A percentile compares a stretch with the other conserved stretches of the same genome.
Conservation (phyloP, 2,329 filamentous ascomycete genomes). For the Penicillium nordicum region DNA sequence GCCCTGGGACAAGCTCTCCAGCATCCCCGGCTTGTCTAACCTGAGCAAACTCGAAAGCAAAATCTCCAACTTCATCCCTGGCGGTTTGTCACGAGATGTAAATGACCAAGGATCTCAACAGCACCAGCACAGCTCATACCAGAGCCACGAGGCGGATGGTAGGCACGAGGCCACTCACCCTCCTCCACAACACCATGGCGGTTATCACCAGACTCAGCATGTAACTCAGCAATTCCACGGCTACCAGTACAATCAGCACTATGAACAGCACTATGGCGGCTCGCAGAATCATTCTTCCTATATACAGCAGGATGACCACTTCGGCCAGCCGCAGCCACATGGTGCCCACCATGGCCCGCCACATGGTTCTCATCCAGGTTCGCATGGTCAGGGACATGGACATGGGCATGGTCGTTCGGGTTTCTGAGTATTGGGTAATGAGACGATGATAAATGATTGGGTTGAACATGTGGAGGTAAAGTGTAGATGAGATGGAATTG, state of each 20-base stretch:
- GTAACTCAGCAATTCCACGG: background rate
- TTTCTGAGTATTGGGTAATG: background rate
- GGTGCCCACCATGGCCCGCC: background rate
- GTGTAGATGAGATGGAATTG: background rate
- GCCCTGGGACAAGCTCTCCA: conserved; percentile 25
- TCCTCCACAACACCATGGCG: background rate
- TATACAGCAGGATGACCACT: background rate
- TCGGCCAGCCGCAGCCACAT: background rate
- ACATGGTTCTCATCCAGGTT: background rate
- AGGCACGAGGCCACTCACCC: background rate
- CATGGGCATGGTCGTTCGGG: background rate
- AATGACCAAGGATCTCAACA: background rate
- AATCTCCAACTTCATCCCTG: conserved; percentile 30
- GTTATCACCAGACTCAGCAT: background rate
- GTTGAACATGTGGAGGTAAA: background rate
- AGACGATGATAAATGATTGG: background rate
- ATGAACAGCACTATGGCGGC: background rate
- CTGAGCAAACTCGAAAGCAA: conserved; percentile 34
- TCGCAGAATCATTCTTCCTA: background rate
- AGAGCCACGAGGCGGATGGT: background rate
- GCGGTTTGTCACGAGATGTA: conserved; percentile 15
- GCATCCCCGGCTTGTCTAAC: conserved; percentile 36
- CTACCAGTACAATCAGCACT: background rate
- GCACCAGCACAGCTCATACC: background rate
- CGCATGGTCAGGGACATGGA: background rate